phyloP scores from a whole-genome alignment of 352 stramenopile species.

The Phytophthora rubi region DNA sequence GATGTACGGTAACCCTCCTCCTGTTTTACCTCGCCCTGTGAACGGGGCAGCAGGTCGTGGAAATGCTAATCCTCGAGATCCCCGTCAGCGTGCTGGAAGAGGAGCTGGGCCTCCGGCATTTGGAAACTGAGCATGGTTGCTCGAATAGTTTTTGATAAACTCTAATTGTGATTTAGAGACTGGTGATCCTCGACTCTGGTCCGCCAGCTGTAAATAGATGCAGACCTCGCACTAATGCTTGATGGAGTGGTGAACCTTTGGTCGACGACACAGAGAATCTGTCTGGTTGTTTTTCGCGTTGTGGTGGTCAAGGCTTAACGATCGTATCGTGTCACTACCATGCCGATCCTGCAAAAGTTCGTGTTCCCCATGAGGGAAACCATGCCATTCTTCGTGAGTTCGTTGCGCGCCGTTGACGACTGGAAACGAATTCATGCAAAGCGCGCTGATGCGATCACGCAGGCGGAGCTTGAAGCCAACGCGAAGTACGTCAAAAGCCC shows the following conservation, averaged over 20 bases:
- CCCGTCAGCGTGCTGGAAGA: slow-evolving; percentile 42
- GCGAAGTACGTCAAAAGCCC: slow-evolving; percentile 82
- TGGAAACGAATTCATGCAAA: slow-evolving; percentile 75
- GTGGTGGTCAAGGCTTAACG: slow-evolving; percentile 1
- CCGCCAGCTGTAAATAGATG: slow-evolving; percentile 38
- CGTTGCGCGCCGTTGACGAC: slow-evolving; percentile 68
- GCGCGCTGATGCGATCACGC: slow-evolving; percentile 55
- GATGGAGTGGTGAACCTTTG: slow-evolving; percentile 9
- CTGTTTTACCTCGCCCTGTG: slow-evolving; percentile 22
- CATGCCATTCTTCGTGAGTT: slow-evolving; percentile 85
- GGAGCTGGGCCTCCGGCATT: slow-evolving; percentile 15
- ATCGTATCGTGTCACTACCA: slow-evolving; percentile 2
- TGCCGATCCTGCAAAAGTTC: slow-evolving; percentile 52
- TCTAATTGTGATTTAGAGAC: slow-evolving; percentile 29
- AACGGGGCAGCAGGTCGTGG: slow-evolving; percentile 30
- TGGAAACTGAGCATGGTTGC: slow-evolving; percentile 18
- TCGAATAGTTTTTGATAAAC: slow-evolving; percentile 21
- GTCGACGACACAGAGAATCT: slow-evolving; percentile 3
- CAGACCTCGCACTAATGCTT: slow-evolving; percentile 1
- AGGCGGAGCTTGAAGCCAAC: slow-evolving; percentile 71
- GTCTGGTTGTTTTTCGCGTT: slow-evolving; percentile 6
- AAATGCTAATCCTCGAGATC: slow-evolving; percentile 43
- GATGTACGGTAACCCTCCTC: slow-evolving; percentile 15
- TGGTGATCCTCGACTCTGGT: slow-evolving; percentile 21
- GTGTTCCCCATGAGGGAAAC: slow-evolving; percentile 72